Conservation (phyloP, 257 asterid genomes). For the Agastache rugosa region DNA sequence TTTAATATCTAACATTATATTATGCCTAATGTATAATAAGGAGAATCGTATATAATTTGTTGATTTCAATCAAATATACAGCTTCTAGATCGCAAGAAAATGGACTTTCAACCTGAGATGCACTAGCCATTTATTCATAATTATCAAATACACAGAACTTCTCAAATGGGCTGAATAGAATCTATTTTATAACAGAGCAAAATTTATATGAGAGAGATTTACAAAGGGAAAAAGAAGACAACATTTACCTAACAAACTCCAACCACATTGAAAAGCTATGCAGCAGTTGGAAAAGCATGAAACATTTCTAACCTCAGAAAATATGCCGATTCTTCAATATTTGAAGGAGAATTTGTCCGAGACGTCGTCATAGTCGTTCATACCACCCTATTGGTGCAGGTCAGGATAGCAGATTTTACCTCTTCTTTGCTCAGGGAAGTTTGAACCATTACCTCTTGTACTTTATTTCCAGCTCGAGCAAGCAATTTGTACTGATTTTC, state of each 20-base stretch:
- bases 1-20: too few relatives aligned
- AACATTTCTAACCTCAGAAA: slow-evolving; percentile 6
- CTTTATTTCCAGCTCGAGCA: slow-evolving; percentile 90
- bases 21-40: too few relatives aligned
- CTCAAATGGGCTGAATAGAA: background rate
- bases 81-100: too few relatives aligned
- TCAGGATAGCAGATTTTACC: slow-evolving; percentile 68
- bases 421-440: slow-evolving; percentile 79
- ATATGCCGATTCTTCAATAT: background rate
- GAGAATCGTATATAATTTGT: too few relatives aligned
- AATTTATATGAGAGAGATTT: background rate
- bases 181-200: background rate
- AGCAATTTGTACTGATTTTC: slow-evolving; percentile 92
- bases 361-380: slow-evolving; percentile 39
- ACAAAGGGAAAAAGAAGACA: background rate
- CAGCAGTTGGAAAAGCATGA: background rate
- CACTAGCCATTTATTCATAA: too few relatives aligned
- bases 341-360: background rate
- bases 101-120: too few relatives aligned
- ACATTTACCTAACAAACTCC: slow-evolving; percentile 9
- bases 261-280: background rate
- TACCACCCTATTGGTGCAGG: slow-evolving; percentile 85
- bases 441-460: slow-evolving; percentile 84
- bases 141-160: background rate
- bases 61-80: too few relatives aligned